These are phyloP conservation scores for Chrysosphaeria jannelii DNA, from an alignment of 2,329 filamentous ascomycete species.

Conservation along the genomic window DNA sequence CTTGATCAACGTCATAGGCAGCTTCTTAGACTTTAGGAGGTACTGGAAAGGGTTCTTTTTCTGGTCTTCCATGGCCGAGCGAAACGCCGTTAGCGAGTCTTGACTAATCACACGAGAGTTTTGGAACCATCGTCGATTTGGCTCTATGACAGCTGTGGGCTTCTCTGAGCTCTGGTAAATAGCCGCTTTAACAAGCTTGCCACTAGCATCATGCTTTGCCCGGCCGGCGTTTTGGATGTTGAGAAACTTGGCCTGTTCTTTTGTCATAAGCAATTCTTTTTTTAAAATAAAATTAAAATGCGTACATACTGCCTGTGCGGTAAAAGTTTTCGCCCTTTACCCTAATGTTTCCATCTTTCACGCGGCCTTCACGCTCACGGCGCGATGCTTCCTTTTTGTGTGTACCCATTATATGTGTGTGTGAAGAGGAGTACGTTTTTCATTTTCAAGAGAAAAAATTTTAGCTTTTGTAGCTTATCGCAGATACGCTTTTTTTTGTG, in stretches of 20 bases:
- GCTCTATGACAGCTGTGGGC: slow-evolving; percentile 68
- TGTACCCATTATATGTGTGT: slow-evolving; percentile 4
- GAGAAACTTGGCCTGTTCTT: slow-evolving; percentile 17
- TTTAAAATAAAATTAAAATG: neutral
- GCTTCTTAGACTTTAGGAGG: slow-evolving; percentile 86
- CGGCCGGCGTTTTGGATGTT: slow-evolving; percentile 52
- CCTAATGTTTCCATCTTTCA: slow-evolving; percentile 67
- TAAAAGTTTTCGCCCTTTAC: slow-evolving; percentile 98
- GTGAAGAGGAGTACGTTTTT: too few relatives aligned
- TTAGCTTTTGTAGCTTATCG: too few relatives aligned
- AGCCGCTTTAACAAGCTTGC: slow-evolving; percentile 42
- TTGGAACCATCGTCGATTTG: slow-evolving; percentile 92
- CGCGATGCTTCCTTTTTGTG: slow-evolving; percentile 70
- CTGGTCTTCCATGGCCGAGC: slow-evolving; percentile 74
- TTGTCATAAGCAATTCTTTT: neutral
- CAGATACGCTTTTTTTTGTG: too few relatives aligned
- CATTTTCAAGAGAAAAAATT: too few relatives aligned
- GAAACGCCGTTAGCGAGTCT: slow-evolving; percentile 37
- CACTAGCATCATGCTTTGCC: slow-evolving; percentile 49
- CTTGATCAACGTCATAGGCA: slow-evolving; percentile 79
- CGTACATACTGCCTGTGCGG: slow-evolving; percentile 14
- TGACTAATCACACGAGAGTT: slow-evolving; percentile 79
- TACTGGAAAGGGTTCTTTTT: slow-evolving; percentile 77
- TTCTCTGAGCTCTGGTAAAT: slow-evolving; percentile 37
- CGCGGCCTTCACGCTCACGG: slow-evolving; percentile 61